Conservation (phyloP, 2,329 filamentous ascomycete genomes). For the Cadophora malorum region DNA sequence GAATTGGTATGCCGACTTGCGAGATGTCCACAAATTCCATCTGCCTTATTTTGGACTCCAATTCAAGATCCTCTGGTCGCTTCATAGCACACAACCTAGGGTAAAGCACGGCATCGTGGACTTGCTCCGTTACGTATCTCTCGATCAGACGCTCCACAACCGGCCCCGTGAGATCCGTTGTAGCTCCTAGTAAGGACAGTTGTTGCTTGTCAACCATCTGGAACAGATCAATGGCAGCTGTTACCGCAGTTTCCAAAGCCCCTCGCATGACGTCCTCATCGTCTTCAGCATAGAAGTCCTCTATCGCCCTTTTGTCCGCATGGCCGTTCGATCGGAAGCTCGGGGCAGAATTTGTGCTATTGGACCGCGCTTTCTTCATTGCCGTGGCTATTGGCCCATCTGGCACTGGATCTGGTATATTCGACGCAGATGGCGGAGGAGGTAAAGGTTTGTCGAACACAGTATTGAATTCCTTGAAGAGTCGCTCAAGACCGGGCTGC, state of each 20-base stretch:
- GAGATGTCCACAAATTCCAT: slow-evolving; percentile 95
- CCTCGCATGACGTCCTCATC: slow-evolving; percentile 91
- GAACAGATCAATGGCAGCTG: slow-evolving; percentile 92
- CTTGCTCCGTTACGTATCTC: slow-evolving; percentile 89
- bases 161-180: slow-evolving; percentile 90
- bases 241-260: slow-evolving; percentile 90
- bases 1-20: slow-evolving; percentile 87
- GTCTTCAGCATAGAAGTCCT: slow-evolving; percentile 79
- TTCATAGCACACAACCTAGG: slow-evolving; percentile 80
- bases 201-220: slow-evolving; percentile 96
- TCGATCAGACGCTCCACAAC: slow-evolving; percentile 94
- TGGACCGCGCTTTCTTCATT: slow-evolving; percentile 61
- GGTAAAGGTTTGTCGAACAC: slow-evolving; percentile 87
- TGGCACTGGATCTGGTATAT: slow-evolving; percentile 64
- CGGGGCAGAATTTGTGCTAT: slow-evolving; percentile 49
- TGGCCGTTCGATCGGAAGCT: slow-evolving; percentile 47
- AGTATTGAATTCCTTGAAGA: slow-evolving; percentile 87
- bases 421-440: slow-evolving; percentile 68
- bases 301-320: slow-evolving; percentile 49
- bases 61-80: slow-evolving; percentile 80
- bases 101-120: slow-evolving; percentile 85
- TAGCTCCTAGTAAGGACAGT: slow-evolving; percentile 86
- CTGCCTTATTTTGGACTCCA: slow-evolving; percentile 88
- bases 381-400: slow-evolving; percentile 62
- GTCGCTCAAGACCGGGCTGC: slow-evolving; percentile 86